Percentiles rank a stretch among this genome's conserved stretches.
These are phyloP conservation scores for Ceriops decandra DNA, from an alignment of 345 rosid species.

Conservation along the genomic window DNA sequence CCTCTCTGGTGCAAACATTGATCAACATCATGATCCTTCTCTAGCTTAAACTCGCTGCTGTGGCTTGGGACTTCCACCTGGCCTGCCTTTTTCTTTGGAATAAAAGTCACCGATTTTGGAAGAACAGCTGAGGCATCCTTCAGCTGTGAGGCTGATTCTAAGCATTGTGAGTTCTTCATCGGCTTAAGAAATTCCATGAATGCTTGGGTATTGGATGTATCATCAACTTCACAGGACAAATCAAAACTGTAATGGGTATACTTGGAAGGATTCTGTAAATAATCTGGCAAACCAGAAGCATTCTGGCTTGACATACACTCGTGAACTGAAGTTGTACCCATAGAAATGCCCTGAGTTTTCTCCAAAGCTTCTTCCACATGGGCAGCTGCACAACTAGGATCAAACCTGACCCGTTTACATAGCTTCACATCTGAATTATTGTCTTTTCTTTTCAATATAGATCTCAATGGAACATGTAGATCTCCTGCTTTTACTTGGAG, in stretches of 20 bases:
- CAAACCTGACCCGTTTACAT: slow-evolving; percentile 63
- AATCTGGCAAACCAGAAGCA: slow-evolving; percentile 53
- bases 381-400: slow-evolving; percentile 29
- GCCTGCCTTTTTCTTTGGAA: slow-evolving; percentile 49
- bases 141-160: slow-evolving; percentile 25
- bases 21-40: slow-evolving; percentile 12
- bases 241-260: slow-evolving; percentile 68
- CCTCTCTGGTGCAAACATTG: slow-evolving; percentile 13
- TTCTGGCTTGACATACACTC: slow-evolving; percentile 14
- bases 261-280: slow-evolving; percentile 66
- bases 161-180: slow-evolving; percentile 30
- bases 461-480: slow-evolving; percentile 24
- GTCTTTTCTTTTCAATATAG: slow-evolving; percentile 64
- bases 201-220: slow-evolving; percentile 57
- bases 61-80: slow-evolving; percentile 20
- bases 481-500: slow-evolving; percentile 2
- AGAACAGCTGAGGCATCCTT: slow-evolving; percentile 30
- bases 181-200: slow-evolving; percentile 54
- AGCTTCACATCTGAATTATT: slow-evolving; percentile 35
- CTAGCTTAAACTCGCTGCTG: slow-evolving; percentile 24
- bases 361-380: slow-evolving; percentile 29
- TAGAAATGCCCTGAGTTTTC: slow-evolving; percentile 5
- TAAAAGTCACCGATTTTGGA: slow-evolving; percentile 55
- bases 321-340: slow-evolving; percentile 26
- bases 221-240: slow-evolving; percentile 50